Evolutionary conservation across 164 flowering plant species (phyloP), one percentile per base, ranked within the genome.

Genomic region (Piper longum): DNA sequence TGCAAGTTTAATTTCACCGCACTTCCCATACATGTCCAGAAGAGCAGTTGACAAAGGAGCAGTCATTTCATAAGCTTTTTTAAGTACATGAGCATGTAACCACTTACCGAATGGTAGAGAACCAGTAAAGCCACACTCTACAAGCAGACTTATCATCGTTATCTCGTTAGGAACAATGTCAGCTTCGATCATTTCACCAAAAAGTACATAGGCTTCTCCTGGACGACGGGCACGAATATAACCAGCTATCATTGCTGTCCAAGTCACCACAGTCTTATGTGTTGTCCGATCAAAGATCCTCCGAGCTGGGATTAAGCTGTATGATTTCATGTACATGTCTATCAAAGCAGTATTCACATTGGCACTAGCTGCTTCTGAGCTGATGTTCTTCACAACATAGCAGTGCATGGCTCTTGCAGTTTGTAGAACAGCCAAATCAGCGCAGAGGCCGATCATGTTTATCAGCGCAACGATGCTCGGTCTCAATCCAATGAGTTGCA

Each of bases 11-110:
- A 74, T 52, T n/a, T 74, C 77, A 6, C 74, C 72, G 44, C 85
- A 82, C 61, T 84, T 84, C 8, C 81, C 83, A 70, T 84, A 82
- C 89, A 82, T 82, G 65, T 80, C 83, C 45, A 80, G 67, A 51
- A 84, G 41, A 56, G 82, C 83, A 43, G 84, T 80, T 43, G 68
- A 69, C 68, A 80, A 60, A 64, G 71, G 70, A 44, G 67, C 52
- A 40, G 85, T 77, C 65, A 79, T 44, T 1, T 16, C 16, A 64
- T 76, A 72, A 48, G 75, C 83, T 60, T 74, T 80, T 64, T 83
- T 78, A 44, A 82, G 64, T 64, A 81, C 62, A 66, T 77, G 83
- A 45, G 66, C 74, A 74, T 85, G 89, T 41, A 80, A 44, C 59
- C 70, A 71, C 72, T 74, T 85, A 16, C 89, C 84, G 52, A 80